Conservation (phyloP, 345 rosid genomes). For the Durio zibethinus region DNA sequence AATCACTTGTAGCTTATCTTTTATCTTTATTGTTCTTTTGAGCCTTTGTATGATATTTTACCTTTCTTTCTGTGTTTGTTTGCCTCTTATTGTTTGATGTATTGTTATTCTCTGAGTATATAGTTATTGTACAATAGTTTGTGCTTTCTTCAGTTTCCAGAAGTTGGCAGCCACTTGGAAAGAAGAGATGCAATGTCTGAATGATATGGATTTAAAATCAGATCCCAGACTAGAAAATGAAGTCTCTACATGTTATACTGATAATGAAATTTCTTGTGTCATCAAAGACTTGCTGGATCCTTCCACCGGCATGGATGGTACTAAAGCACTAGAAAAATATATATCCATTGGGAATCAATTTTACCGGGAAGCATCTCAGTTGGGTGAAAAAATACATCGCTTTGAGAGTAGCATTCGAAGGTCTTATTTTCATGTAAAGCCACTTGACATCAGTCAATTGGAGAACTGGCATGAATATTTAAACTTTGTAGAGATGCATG, state of each 20-base stretch:
- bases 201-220: conserved; percentile 31
- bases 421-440: conserved; percentile 76
- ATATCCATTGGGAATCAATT: conserved; percentile 51
- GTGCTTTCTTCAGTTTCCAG: conserved; percentile 55
- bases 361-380: conserved; percentile 45
- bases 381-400: conserved; percentile 50
- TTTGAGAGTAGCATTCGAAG: conserved; percentile 65
- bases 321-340: conserved; percentile 56
- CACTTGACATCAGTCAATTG: conserved; percentile 55
- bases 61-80: not conserved
- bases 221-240: conserved; percentile 42
- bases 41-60: not conserved
- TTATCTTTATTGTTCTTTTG: conserved; percentile 1
- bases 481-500: conserved; percentile 67
- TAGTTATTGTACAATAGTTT: not conserved
- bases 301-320: conserved; percentile 43
- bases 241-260: conserved; percentile 38
- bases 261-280: conserved; percentile 44
- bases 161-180: conserved; percentile 60
- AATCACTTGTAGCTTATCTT: not conserved
- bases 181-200: conserved; percentile 44
- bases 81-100: not conserved
- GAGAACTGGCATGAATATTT: conserved; percentile 85
- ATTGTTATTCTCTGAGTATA: not conserved
- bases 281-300: conserved; percentile 59